Base-by-base conservation (phyloP, 2,329 filamentous ascomycete species). In the Fusarium napiforme region DNA sequence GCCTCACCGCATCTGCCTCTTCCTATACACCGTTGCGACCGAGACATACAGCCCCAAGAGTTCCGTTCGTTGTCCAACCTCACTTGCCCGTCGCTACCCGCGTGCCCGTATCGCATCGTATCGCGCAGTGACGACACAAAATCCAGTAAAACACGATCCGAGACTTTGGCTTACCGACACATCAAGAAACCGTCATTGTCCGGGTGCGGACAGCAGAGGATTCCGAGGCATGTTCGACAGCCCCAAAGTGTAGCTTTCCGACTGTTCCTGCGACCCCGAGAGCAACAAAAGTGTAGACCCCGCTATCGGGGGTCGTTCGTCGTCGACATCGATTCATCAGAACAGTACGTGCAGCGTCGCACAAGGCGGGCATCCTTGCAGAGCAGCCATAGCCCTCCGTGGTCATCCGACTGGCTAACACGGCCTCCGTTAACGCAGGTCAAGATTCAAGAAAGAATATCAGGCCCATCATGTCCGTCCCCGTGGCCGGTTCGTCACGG, bases 391-490 rank as follows among this genome's bases (percentile, higher is more conserved):
- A 62, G 55, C 65, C 72, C 60, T 56, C 73, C 78, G 74, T 74
- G 42, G 72, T 68, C 67, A 68, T 55, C 72, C 72, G 74, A 65
- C 67, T 73, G 68, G 69, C 71, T 75, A 72, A 73, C 69, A 40
- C 49, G 50, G 69, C 26, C 46, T 67, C 66, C 64, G 57, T 71
- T 66, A 69, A 66, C 56, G 63, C 62, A 75, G 65, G 65, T 73
- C 75, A 71, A 77, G 71, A 71, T 71, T 60, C 65, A 69, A 72
- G 75, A 75, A 77, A 78, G 60, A 71, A 82, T 80, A 84, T 79
- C 79, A 82, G 81, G 79, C 78, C 82, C 83, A 82, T 81, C 83
- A 92, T 91, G 90, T 90, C 90, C 79, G 84, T 83, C 78, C 84
- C 83, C 77, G 62, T 79, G 79, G 83, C 87, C 65, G 85, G 87